Evolutionary conservation across 164 flowering plant genomes (phyloP).

Genomic region (Vitis amurensis): DNA sequence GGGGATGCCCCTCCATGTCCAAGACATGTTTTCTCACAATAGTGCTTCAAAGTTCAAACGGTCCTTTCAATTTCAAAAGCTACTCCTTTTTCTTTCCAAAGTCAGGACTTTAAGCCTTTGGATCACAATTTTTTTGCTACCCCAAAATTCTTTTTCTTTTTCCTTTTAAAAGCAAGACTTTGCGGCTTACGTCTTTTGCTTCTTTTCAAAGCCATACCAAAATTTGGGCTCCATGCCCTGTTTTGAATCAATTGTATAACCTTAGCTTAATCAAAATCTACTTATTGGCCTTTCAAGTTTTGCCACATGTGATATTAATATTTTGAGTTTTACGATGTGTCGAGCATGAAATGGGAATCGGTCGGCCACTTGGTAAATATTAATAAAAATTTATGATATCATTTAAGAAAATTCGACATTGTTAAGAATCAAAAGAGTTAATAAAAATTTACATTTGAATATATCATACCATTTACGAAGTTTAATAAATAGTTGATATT

Average conservation of each 20-base stretch:
- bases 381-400: too few relatives aligned
- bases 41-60: background rate
- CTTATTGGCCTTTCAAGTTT: too few relatives aligned
- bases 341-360: background rate
- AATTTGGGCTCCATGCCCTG: background rate
- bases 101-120: slow-evolving; percentile 7
- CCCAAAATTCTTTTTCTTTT: background rate
- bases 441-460: too few relatives aligned
- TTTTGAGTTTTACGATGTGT: too few relatives aligned
- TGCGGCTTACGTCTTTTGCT: slow-evolving; percentile 11
- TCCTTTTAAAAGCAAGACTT: slow-evolving; percentile 12
- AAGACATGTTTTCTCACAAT: slow-evolving; percentile 14
- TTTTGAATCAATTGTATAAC: background rate
- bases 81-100: slow-evolving; percentile 13
- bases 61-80: slow-evolving; percentile 15
- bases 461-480: too few relatives aligned
- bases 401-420: too few relatives aligned
- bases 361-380: background rate
- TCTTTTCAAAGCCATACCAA: slow-evolving; percentile 14
- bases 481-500: too few relatives aligned
- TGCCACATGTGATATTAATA: background rate
- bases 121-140: slow-evolving; percentile 5
- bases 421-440: too few relatives aligned
- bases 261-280: too few relatives aligned
- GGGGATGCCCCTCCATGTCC: slow-evolving; percentile 11